Base-by-base conservation (phyloP, 139 green algal species). In the Chlorella sorokiniana region DNA sequence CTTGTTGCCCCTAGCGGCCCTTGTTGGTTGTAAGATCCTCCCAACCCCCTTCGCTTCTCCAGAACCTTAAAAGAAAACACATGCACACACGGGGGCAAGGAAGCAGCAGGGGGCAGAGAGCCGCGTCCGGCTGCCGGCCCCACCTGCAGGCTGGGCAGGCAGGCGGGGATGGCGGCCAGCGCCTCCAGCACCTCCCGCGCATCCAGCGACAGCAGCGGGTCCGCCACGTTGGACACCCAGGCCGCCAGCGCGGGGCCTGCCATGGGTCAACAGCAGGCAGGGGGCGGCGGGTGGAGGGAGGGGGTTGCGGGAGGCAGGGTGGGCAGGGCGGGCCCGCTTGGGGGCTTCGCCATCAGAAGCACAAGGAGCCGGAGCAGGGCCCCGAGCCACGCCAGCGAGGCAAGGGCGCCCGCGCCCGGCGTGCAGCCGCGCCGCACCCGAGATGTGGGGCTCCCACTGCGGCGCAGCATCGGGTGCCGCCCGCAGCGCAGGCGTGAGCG, bases 181-280 rank as follows among this genome's bases (percentile, higher is more conserved):
- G 79, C 89, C 41, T 87, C 78, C n/a, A 96, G 70, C 22, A 93
- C 85, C 14, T 90, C 90, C 22, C 78, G 38, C 4, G 90, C 86
- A 40, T 92, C 90, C 29, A 82, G 72, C n/a, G 79, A 65, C n/a
- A 96, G 77, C 40, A 96, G 77, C 8, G 93, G 93, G 82, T 96
- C 93, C 14, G 72, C 73, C 9, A 91, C 82, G 40, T 96, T 78
- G 29, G 70, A 41, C 2, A 86, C 75, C 93, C 93, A 96, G 2
- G 90, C 76, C 11, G 65, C 59, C 35, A 95, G 81, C 63, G 87
- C 62, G 11, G 78, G 77, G 23, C 52, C 73, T 78, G 71, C 71
- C 5, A 16, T 16, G 38, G 65, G 38, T 2, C 14, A n/a, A n/a
- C 14, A 56, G 16, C 8, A 9, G 4, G 42, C 3, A 29, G 35